phyloP scores from a whole-genome alignment of 495 filamentous ascomycete genomes.

The Collariella sp. region DNA sequence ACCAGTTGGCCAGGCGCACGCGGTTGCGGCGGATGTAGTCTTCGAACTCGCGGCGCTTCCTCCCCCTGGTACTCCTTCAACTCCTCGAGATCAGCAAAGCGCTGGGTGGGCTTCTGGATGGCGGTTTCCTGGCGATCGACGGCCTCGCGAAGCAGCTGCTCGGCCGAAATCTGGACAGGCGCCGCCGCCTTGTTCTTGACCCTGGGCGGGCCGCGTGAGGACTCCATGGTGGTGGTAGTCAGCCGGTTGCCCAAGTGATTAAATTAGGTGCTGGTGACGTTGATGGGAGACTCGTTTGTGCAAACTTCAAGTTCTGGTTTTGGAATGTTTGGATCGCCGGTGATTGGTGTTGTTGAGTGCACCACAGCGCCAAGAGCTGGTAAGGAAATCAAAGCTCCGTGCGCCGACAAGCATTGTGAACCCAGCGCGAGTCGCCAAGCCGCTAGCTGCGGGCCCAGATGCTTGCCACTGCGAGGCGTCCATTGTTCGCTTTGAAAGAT shows the following conservation, averaged over 20 bases:
- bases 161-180: constrained; percentile 83
- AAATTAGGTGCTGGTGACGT: background rate
- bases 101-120: constrained; percentile 83
- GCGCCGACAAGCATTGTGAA: no score
- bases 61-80: constrained; percentile 93
- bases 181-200: constrained; percentile 96
- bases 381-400: no score
- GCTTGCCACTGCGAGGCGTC: background rate
- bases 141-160: constrained; percentile 95
- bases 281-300: background rate
- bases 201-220: constrained; percentile 83
- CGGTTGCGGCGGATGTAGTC: constrained; percentile 94
- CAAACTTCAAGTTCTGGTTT: background rate
- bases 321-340: background rate
- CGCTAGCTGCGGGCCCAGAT: no score
- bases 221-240: constrained; percentile 88
- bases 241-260: background rate
- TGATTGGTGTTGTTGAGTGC: background rate
- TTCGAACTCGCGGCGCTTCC: constrained; percentile 94
- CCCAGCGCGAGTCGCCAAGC: no score
- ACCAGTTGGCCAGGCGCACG: constrained; percentile 97
- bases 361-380: no score
- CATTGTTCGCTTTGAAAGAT: background rate
- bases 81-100: constrained; percentile 94
- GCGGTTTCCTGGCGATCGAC: constrained; percentile 92